A percentile compares a stretch with the other conserved stretches of the same genome.
These are phyloP conservation scores for Leccinellum rugosiceps DNA, from an alignment of 768 basidiomycete species.

Conservation along the genomic window DNA sequence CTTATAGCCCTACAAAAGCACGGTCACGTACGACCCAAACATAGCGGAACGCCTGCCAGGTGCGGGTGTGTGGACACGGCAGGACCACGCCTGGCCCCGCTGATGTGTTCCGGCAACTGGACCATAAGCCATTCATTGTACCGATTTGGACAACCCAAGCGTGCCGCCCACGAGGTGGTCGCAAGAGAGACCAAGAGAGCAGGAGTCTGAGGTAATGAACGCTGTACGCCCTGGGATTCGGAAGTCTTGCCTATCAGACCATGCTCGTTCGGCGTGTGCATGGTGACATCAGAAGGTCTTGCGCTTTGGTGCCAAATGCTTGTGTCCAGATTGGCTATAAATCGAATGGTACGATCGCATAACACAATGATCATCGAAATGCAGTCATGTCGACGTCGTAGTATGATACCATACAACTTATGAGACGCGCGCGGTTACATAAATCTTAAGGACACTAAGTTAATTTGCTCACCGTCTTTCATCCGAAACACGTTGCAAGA, in stretches of 20 bases:
- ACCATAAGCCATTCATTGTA: neutral
- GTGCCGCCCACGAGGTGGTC: conserved; percentile 15
- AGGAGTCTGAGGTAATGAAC: conserved; percentile 21
- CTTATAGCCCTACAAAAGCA: conserved; percentile 24
- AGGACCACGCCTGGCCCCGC: conserved; percentile 12
- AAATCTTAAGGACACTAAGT: neutral
- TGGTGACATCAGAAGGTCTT: neutral
- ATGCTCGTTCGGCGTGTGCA: conserved; percentile 18
- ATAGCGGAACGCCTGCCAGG: conserved; percentile 17
- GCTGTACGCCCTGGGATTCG: conserved; percentile 10
- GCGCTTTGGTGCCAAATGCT: neutral
- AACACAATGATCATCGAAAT: neutral
- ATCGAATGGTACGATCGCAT: neutral
- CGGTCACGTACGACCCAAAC: conserved; percentile 20
- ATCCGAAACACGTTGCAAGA: neutral
- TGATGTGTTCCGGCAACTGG: neutral
- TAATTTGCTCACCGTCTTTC: neutral
- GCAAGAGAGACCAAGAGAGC: neutral
- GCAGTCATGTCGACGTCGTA: neutral
- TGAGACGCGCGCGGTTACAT: no score
- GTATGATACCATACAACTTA: neutral
- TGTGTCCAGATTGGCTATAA: neutral
- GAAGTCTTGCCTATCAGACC: conserved; percentile 8
- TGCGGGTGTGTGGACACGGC: conserved; percentile 18
- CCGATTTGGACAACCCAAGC: neutral